Evolutionary conservation across 768 basidiomycete genomes (phyloP).

Genomic region (Scleroderma citrinum): DNA sequence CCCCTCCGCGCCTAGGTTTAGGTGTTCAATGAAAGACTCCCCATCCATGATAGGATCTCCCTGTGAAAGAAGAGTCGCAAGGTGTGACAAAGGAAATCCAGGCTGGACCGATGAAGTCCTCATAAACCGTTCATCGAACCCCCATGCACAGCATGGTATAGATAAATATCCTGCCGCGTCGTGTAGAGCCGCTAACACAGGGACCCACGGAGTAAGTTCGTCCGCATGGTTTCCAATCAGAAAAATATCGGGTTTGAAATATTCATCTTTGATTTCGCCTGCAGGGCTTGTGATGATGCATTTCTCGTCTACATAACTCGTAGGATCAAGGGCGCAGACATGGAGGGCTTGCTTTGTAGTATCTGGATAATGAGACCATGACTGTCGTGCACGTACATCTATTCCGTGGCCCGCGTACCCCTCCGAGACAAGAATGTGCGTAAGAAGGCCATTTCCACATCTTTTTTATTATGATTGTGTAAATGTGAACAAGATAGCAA

Average conservation of each 20-base stretch:
- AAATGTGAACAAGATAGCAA: neutral
- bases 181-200: constrained; percentile 65
- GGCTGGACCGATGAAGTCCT: constrained; percentile 35
- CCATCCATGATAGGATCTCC: constrained; percentile 15
- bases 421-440: constrained; percentile 78
- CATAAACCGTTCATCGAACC: constrained; percentile 63
- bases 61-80: neutral
- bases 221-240: constrained; percentile 95
- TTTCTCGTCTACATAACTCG: neutral
- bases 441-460: constrained; percentile 89
- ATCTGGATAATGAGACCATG: constrained; percentile 76
- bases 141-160: constrained; percentile 91
- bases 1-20: constrained; percentile 61
- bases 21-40: constrained; percentile 31
- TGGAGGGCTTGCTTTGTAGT: constrained; percentile 55
- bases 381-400: constrained; percentile 78
- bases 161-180: constrained; percentile 63
- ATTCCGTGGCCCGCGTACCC: constrained; percentile 83
- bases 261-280: neutral
- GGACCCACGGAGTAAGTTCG: constrained; percentile 93
- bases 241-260: constrained; percentile 49
- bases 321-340: constrained; percentile 71
- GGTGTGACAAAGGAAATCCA: constrained; percentile 9
- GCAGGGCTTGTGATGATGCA: too few species aligned
- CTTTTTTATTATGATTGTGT: constrained; percentile 36